Evolutionary conservation across 2,329 filamentous ascomycete genomes (phyloP), one percentile per base, ranked within the genome.

Genomic region (Xylaria sp.): DNA sequence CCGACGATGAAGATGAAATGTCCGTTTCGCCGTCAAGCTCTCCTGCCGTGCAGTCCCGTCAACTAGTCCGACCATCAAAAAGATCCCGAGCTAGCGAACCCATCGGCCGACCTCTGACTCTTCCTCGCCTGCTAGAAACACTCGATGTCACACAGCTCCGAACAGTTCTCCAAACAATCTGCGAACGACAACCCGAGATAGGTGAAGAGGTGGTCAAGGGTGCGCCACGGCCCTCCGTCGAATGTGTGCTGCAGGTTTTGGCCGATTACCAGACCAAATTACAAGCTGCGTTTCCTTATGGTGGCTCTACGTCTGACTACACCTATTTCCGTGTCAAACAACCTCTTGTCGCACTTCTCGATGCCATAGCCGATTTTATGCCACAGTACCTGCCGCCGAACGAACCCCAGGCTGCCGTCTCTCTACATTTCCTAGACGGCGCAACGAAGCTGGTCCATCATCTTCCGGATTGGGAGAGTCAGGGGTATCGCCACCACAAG

Each of bases 371-470:
- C 78, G 96, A 99, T 77, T 99, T 97, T 78, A 98, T 94, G 0
- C 93, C 94, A 4, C 94, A 98, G 79, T 99, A 97, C 76, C 89
- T 99, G 2, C 96, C 96, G 13, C 96, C 96, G 0, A 91, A 92
- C 76, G 96, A 99, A 82, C 85, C 88, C 2, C 94, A 97, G 77
- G 85, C 92, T n/a, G 90, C 90, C 34, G 87, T 91, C 15, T 97
- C 94, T 1, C 85, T 99, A 56, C 90, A 90, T 75, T 99, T 94
- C 77, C 87, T 99, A 28, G 93, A 99, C 73, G 91, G 91, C 53
- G 95, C 92, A 67, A 99, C 96, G 36, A 90, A 95, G 72, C 89
- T 98, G 65, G 92, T 98, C 65, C 94, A 99, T 79, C 86, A 90
- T 45, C 85, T 99, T 50, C 96, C 96, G 3, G 89, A 97, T 76